These are phyloP conservation scores for Candida maltosa DNA, from an alignment of 805 yeast species.

Conservation along the genomic window DNA sequence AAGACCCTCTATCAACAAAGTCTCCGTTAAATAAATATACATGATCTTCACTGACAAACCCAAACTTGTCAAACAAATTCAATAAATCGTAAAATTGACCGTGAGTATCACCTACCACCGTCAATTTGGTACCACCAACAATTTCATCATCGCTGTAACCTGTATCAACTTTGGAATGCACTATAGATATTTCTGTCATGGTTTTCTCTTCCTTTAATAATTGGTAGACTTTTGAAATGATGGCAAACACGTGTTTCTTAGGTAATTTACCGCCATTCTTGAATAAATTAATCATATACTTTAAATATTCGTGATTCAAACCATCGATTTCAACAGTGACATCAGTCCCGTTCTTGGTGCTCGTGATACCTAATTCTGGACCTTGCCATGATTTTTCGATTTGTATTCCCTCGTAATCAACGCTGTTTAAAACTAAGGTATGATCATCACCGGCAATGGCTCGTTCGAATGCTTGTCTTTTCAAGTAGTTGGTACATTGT, in stretches of 20 bases:
- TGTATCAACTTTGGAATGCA: slow-evolving; percentile 23
- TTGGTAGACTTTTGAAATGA: slow-evolving; percentile 67
- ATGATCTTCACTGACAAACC: slow-evolving; percentile 64
- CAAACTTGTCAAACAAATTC: slow-evolving; percentile 72
- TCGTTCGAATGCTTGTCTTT: slow-evolving; percentile 74
- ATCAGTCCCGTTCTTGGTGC: slow-evolving; percentile 20
- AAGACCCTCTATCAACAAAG: slow-evolving; percentile 95
- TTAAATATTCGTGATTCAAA: slow-evolving; percentile 54
- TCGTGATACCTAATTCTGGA: slow-evolving; percentile 44
- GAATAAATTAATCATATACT: slow-evolving; percentile 66
- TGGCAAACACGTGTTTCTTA: slow-evolving; percentile 79
- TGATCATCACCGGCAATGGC: slow-evolving; percentile 80
- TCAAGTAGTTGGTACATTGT: slow-evolving; percentile 62
- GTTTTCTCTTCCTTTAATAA: slow-evolving; percentile 66
- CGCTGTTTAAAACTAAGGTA: slow-evolving; percentile 41
- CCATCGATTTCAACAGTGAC: slow-evolving; percentile 32
- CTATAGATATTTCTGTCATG: slow-evolving; percentile 63
- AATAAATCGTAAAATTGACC: slow-evolving; percentile 93
- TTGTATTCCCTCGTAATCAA: slow-evolving; percentile 46
- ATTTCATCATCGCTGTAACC: slow-evolving; percentile 18
- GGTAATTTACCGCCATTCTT: slow-evolving; percentile 71
- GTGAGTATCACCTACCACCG: slow-evolving; percentile 96
- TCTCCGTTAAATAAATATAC: slow-evolving; percentile 91
- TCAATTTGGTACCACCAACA: slow-evolving; percentile 45
- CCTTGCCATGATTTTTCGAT: slow-evolving; percentile 61